Base-by-base conservation (phyloP, 2,329 filamentous ascomycete species). In the Beauveria brongniartii region DNA sequence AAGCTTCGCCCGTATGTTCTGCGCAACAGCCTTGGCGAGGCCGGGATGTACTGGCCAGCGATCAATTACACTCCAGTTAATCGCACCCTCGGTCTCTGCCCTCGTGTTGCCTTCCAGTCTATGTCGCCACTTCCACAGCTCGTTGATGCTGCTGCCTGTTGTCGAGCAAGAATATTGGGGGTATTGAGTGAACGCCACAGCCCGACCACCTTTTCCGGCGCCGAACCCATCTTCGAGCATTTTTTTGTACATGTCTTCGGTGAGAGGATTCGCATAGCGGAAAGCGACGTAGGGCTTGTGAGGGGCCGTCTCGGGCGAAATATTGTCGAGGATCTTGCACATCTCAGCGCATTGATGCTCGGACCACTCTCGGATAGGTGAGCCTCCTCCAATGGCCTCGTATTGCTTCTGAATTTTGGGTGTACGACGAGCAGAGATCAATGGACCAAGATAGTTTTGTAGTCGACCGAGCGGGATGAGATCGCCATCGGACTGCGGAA, bases 261-360 rank as follows among this genome's bases (percentile, higher is more conserved):
- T 99, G 70, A 99, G 75, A 1, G 94, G 94, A 64, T 92, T 82
- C 16, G 95, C 93, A 71, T 99, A 99, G 64, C 94, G 89, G 74
- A 99, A 99, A 16, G 94, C 93, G 52, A 97, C 92, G 70, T 99
- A 99, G 9, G 94, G 94, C 73, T 94, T 97, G 73, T 99, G 94
- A 6, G 94, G 94, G 3, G 94, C 94, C 1, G 92, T 96, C 71
- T 96, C 89, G 6, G 94, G 94, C 1, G 89, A 95, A 63, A 91
- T 89, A 67, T 88, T 83, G 80, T 99, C 94, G 56, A 99, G 82
- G 56, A 97, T 84, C 80, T 96, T 97, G 83, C 94, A 99, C 91
- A 97, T 97, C 76, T 97, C 92, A 62, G 82, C 81, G 63, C 86
- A 92, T 74, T 99, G 94, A 71, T 94, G 87, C 75, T 99, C 94